Base-by-base conservation (phyloP, 208 protist genomes). In the Trichomonas vaginalis region DNA sequence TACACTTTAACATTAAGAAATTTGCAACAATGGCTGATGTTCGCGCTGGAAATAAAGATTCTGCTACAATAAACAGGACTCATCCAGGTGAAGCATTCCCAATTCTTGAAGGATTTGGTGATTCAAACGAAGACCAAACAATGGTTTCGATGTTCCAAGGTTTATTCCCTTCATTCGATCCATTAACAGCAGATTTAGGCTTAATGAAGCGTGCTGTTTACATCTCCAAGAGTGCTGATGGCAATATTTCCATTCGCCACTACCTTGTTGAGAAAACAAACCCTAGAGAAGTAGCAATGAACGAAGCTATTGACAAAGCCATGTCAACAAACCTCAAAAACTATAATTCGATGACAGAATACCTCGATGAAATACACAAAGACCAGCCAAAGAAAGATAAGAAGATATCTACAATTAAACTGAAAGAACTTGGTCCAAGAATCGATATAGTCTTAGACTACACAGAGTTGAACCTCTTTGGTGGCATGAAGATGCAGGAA, bases 341-440 rank as follows among this genome's bases (percentile, higher is more conserved):
- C 4, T 92, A 92, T 51, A 27, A 92, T 3, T 42, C 45, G 6
- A 51, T 92, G 15, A 45, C 42, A 39, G 86, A 92, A 9, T 92
- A 45, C 37, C 17, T 92, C 8, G 86, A 92, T 51, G 46, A 51
- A 35, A 37, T 92, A 51, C 1, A 51, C 45, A 48, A 48, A 4
- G 27, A 40, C 35, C 56, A 70, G 56, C 56, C 56, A 70, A 23
- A 23, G 46, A 92, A 47, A 39, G 86, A 92, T 39, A 92, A 92
- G n/a, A 92, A 51, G 37, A 42, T 48, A 46, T 56, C 40, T 17
- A 45, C 86, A 39, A 51, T 92, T 8, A 48, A 42, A 8, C 86
- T 92, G 15, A 42, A 92, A n/a, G 86, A 92, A 92, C 17, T 92
- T 56, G 86, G 86, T 27, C 86, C 86, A 51, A 48, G 86, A 92